A percentile compares a stretch with the other conserved stretches of the same genome.
Evolutionary conservation across 352 stramenopile genomes (phyloP).

Genomic region (Phytophthora pluvialis): DNA sequence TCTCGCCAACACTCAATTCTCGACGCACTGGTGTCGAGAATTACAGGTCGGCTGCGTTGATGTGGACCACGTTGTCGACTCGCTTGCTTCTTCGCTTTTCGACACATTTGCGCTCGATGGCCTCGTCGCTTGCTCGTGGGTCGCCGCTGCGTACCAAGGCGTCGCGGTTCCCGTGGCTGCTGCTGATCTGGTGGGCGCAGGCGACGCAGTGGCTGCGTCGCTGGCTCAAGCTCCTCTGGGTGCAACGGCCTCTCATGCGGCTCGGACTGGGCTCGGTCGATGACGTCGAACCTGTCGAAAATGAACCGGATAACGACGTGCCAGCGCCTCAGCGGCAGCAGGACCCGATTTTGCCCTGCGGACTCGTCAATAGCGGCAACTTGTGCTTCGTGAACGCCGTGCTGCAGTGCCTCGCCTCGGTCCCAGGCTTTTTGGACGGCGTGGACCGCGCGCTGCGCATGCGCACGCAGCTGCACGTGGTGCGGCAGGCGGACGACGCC

Average conservation of each 20-base stretch:
- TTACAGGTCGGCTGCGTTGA: neutral
- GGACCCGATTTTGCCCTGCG: constrained; percentile 29
- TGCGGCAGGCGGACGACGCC: constrained; percentile 20
- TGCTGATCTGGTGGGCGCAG: constrained; percentile 41
- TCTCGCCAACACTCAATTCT: too few relatives aligned
- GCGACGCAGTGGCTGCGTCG: constrained; percentile 36
- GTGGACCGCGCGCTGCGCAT: constrained; percentile 31
- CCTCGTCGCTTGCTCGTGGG: constrained; percentile 5
- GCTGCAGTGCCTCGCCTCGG: constrained; percentile 60
- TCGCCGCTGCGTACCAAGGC: constrained; percentile 15
- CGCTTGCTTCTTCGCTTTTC: neutral
- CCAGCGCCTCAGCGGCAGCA: neutral
- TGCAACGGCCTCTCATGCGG: constrained; percentile 40
- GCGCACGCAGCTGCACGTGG: constrained; percentile 32
- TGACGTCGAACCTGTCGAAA: constrained; percentile 24
- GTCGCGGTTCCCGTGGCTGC: constrained; percentile 33
- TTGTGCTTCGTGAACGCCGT: constrained; percentile 84
- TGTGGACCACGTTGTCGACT: neutral
- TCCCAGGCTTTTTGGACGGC: constrained; percentile 52
- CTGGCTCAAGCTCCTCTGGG: constrained; percentile 37
- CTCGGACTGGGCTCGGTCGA: constrained; percentile 33
- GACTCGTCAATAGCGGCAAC: constrained; percentile 74
- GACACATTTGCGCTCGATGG: neutral
- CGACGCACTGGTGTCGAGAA: too few relatives aligned
- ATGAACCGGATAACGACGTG: constrained; percentile 7